Conservation (phyloP, 192 early-diverging fungal species). For the Phlyctochytrium planicorne region DNA sequence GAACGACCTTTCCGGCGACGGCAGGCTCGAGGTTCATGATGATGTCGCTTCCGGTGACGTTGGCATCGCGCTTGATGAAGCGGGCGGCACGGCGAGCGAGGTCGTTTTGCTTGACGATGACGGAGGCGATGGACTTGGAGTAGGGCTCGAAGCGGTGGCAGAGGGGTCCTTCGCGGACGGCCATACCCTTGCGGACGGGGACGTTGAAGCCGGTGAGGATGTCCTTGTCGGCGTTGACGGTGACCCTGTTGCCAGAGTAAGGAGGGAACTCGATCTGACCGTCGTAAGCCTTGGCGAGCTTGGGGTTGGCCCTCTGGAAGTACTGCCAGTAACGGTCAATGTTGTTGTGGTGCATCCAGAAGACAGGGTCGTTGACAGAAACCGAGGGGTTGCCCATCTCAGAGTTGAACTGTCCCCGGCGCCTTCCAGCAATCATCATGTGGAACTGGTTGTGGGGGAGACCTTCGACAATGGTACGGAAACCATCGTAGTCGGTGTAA, state of each 20-base stretch:
- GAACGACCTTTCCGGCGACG: not conserved
- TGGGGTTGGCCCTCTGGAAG: conserved; percentile 34
- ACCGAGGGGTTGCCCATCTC: conserved; percentile 20
- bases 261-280: not conserved
- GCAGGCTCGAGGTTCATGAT: not conserved
- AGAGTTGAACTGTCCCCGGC: conserved; percentile 1
- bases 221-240: not conserved
- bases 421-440: conserved; percentile 30
- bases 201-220: conserved; percentile 4
- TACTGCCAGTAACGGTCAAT: conserved; percentile 44
- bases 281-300: conserved; percentile 6
- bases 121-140: not conserved
- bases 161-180: not conserved
- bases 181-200: not conserved
- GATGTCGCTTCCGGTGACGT: too few species aligned
- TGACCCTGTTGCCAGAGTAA: not conserved
- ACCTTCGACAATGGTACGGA: conserved; percentile 19
- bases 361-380: conserved; percentile 40
- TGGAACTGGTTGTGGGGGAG: conserved; percentile 41
- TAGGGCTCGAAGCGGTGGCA: not conserved
- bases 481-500: conserved; percentile 23
- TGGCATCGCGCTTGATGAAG: not conserved
- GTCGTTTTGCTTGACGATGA: not conserved
- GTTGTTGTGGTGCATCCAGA: conserved; percentile 49
- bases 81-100: not conserved